These are phyloP conservation scores for Microcyclosporella mali DNA, from an alignment of 2,329 filamentous ascomycete species.

Conservation along the genomic window DNA sequence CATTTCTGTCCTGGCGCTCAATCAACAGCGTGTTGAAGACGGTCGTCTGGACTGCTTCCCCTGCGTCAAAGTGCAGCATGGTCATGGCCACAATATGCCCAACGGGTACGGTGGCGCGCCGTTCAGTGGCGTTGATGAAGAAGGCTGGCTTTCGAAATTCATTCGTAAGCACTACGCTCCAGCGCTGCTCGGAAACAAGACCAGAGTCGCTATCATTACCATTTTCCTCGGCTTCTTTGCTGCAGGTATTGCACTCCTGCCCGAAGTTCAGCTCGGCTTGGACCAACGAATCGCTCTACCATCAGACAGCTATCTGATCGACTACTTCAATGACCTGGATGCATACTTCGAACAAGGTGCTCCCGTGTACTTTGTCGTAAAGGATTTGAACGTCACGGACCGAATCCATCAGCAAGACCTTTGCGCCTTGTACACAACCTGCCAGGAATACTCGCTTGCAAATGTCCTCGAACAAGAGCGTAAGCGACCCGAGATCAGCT, in stretches of 20 bases:
- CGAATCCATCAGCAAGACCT: slow-evolving; percentile 73
- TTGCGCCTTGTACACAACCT: slow-evolving; percentile 86
- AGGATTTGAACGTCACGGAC: slow-evolving; percentile 70
- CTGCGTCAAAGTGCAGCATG: slow-evolving; percentile 73
- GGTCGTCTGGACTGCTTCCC: slow-evolving; percentile 87
- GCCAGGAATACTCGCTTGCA: slow-evolving; percentile 72
- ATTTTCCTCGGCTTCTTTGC: slow-evolving; percentile 85
- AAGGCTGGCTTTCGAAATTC: slow-evolving; percentile 76
- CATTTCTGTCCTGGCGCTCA: slow-evolving; percentile 80
- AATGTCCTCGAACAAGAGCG: slow-evolving; percentile 92
- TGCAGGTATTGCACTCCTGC: slow-evolving; percentile 75
- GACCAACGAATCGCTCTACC: slow-evolving; percentile 94
- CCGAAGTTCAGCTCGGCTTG: slow-evolving; percentile 75
- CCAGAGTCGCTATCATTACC: slow-evolving; percentile 69
- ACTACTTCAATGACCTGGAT: slow-evolving; percentile 94
- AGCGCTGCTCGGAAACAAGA: slow-evolving; percentile 68
- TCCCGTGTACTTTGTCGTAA: slow-evolving; percentile 92
- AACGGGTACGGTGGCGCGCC: slow-evolving; percentile 57
- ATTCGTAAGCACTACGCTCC: slow-evolving; percentile 89
- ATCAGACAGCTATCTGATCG: slow-evolving; percentile 86
- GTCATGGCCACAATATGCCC: slow-evolving; percentile 57
- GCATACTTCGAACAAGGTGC: slow-evolving; percentile 86
- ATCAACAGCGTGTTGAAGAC: slow-evolving; percentile 84
- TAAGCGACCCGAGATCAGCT: slow-evolving; percentile 80
- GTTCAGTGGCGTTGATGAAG: slow-evolving; percentile 68